Conservation (phyloP, 108 stramenopile species). For the Pseudonitzschia multiseries region DNA sequence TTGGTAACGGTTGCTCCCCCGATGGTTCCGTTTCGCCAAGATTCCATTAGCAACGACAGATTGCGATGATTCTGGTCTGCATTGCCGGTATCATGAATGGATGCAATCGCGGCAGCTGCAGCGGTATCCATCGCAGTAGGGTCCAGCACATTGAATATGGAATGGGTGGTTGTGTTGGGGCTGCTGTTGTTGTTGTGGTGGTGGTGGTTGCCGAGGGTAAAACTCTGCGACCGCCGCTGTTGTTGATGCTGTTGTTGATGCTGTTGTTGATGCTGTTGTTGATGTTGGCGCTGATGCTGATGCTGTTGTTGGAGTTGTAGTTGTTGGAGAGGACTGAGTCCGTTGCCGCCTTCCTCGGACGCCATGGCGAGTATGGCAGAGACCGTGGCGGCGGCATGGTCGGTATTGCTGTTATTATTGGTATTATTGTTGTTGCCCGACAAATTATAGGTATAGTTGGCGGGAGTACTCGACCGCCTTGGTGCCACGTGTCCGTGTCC, state of each 20-base stretch:
- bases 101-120: not conserved
- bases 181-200: not conserved
- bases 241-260: conserved; percentile 3
- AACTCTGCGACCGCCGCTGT: not conserved
- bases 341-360: not conserved
- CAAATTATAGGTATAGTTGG: not conserved
- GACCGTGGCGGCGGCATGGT: not conserved
- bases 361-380: not conserved
- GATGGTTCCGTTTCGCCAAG: too few species aligned
- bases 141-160: not conserved
- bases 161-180: not conserved
- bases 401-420: not conserved
- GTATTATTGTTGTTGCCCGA: not conserved
- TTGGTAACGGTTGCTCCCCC: too few species aligned
- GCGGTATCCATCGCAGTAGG: not conserved
- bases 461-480: not conserved
- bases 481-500: not conserved
- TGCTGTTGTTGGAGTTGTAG: not conserved
- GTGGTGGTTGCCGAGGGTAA: not conserved
- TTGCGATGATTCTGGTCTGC: too few species aligned
- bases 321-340: not conserved
- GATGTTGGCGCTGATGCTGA: not conserved
- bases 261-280: not conserved
- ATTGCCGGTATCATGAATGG: not conserved
- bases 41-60: too few species aligned